A percentile compares a stretch with the other conserved stretches of the same genome.
phyloP scores from a whole-genome alignment of 768 basidiomycete genomes.

The Leccinum longicurvipes region DNA sequence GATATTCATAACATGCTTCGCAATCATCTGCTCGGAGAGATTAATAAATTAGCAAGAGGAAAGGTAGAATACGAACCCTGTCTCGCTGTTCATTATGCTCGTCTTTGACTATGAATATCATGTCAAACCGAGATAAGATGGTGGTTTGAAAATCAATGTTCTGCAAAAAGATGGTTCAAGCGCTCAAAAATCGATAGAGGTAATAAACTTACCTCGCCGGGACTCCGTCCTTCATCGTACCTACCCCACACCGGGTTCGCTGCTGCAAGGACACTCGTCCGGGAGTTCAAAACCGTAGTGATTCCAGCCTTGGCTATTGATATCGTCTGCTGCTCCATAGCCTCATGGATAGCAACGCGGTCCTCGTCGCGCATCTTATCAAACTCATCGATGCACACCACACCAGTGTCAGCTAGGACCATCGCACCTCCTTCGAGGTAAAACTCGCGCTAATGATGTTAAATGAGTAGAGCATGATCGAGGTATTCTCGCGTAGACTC shows the following conservation, averaged over 20 bases:
- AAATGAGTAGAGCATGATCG: constrained; percentile 2
- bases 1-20: constrained; percentile 96
- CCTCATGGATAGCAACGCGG: constrained; percentile 97
- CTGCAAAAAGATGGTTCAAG: constrained; percentile 26
- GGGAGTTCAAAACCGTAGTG: constrained; percentile 93
- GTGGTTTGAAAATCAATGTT: constrained; percentile 99
- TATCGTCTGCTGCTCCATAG: constrained; percentile 99
- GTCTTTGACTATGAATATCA: constrained; percentile 99
- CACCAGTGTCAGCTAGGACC: constrained; percentile 97
- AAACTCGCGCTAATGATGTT: constrained; percentile 76
- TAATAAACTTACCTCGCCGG: constrained; percentile 68
- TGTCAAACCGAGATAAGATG: constrained; percentile 96
- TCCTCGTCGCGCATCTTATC: constrained; percentile 99
- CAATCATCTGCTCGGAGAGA: constrained; percentile 66
- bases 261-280: constrained; percentile 94
- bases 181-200: background rate
- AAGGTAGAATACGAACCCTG: constrained; percentile 48
- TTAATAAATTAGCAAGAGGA: background rate
- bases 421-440: constrained; percentile 99
- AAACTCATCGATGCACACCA: constrained; percentile 99
- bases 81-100: constrained; percentile 95
- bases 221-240: constrained; percentile 95
- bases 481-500: constrained; percentile 26
- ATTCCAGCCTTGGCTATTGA: constrained; percentile 99
- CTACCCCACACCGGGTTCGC: constrained; percentile 98